Conservation (phyloP, 768 basidiomycete genomes). For the Pisolithus orientalis region DNA sequence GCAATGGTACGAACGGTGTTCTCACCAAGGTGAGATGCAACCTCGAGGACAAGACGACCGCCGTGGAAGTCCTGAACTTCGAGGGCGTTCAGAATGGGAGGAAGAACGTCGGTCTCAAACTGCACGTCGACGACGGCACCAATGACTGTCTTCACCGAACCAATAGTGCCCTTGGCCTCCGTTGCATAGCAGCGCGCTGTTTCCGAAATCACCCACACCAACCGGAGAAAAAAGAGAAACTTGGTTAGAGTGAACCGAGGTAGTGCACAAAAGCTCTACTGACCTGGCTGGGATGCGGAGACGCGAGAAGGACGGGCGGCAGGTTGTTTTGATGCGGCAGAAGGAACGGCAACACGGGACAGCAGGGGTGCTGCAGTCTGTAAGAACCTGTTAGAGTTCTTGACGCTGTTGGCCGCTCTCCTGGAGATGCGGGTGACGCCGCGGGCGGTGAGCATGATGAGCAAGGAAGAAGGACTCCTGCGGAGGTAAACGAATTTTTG, state of each 20-base stretch:
- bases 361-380: constrained; percentile 61
- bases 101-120: constrained; percentile 86
- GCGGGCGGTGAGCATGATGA: constrained; percentile 80
- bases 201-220: constrained; percentile 2
- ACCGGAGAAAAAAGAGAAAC: neutral
- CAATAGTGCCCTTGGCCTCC: constrained; percentile 67
- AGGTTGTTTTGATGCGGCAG: constrained; percentile 39
- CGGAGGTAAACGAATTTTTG: constrained; percentile 9
- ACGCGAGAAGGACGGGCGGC: constrained; percentile 44
- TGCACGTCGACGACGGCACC: constrained; percentile 99
- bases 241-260: neutral
- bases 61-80: constrained; percentile 94
- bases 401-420: constrained; percentile 72
- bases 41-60: constrained; percentile 97
- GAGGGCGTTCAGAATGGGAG: constrained; percentile 97
- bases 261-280: constrained; percentile 16
- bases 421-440: constrained; percentile 84
- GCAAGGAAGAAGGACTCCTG: constrained; percentile 25
- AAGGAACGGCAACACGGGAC: constrained; percentile 45
- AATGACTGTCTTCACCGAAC: constrained; percentile 96
- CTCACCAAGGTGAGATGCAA: constrained; percentile 97
- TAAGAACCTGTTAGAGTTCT: constrained; percentile 75
- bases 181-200: constrained; percentile 86
- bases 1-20: constrained; percentile 99
- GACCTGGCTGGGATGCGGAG: constrained; percentile 49